Base-by-base conservation (phyloP, 2,329 filamentous ascomycete genomes). In the Rutstroemia sp. region DNA sequence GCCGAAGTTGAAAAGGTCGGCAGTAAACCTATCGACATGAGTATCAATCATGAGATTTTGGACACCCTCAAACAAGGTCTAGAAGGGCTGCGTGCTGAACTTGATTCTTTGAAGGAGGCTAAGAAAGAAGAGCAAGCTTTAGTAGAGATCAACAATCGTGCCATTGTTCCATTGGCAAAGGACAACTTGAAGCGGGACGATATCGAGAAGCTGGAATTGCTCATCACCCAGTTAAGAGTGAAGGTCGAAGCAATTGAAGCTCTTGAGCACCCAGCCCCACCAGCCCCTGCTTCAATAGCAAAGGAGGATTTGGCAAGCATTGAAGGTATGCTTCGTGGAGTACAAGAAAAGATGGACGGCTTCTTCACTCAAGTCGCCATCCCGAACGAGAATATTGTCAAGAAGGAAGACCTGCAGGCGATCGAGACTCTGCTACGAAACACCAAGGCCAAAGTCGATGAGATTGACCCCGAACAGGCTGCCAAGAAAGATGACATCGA, bases 391-490 rank as follows among this genome's bases (percentile, higher is more conserved):
- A 82, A 84, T 39, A 70, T 77, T 2, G 84, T 87, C 5, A 83
- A 78, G 34, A 89, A 89, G 68, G 90, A 96, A 62, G 92, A 97
- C 64, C 89, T 92, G 0, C 84, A 92, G 59, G 90, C 90, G 10
- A 92, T 97, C 57, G 92, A 96, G 71, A 95, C 88, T 0, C 84
- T 97, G 49, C 78, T 97, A 12, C 84, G 87, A 44, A 96, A 95
- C 69, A 92, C 91, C 34, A 96, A 96, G 69, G 84, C 86, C 5
- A 88, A 88, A 48, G 76, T 97, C 9, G 92, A 96, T 57, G 91
- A 95, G 58, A 81, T 95, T 50, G 81, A 92, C 51, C 80, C 83
- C 3, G 87, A 91, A 37, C 83, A 88, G 57, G 76, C 83, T 2
- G 83, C 91, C 9, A 78, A 78, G 55, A 86, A 84, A 64, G 82